Evolutionary conservation across 1,139 yeast genomes (phyloP).

Genomic region (Magnusiomyces paraingens): DNA sequence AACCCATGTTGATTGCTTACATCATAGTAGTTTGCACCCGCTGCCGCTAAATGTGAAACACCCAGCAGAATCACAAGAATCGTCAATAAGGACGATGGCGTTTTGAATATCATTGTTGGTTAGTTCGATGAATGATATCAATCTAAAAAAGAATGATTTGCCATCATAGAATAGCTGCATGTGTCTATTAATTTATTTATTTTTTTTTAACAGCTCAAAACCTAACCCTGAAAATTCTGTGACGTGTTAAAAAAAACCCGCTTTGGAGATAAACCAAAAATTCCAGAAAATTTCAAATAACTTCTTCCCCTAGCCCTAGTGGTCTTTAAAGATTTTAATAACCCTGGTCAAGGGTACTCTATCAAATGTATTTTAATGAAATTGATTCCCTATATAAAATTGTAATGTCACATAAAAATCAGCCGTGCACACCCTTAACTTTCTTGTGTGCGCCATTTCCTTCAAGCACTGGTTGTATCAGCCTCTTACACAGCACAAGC

Average conservation of each 20-base stretch:
- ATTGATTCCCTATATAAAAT: too few species aligned
- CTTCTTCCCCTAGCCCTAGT: neutral
- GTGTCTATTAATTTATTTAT: too few species aligned
- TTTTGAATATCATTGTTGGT: neutral
- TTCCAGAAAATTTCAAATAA: too few species aligned
- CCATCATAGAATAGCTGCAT: too few species aligned
- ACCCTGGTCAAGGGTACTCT: neutral
- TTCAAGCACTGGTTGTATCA: too few species aligned
- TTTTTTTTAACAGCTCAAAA: neutral
- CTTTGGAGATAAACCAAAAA: neutral
- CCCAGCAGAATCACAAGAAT: constrained; percentile 10
- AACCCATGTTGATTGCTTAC: constrained; percentile 17
- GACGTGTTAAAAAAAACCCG: neutral
- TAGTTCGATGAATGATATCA: neutral
- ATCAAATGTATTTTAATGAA: too few species aligned
- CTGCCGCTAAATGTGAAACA: constrained; percentile 17
- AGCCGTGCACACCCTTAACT: too few species aligned
- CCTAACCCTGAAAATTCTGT: neutral
- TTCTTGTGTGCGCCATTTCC: too few species aligned
- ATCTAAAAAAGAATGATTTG: neutral
- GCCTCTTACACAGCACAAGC: too few species aligned
- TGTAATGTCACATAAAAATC: too few species aligned
- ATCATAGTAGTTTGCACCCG: constrained; percentile 27
- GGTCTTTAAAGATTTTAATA: neutral
- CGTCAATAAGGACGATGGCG: neutral